Evolutionary conservation across 257 asterid genomes (phyloP), one percentile per base, ranked within the genome.

Genomic region (Solanum stenotomum): DNA sequence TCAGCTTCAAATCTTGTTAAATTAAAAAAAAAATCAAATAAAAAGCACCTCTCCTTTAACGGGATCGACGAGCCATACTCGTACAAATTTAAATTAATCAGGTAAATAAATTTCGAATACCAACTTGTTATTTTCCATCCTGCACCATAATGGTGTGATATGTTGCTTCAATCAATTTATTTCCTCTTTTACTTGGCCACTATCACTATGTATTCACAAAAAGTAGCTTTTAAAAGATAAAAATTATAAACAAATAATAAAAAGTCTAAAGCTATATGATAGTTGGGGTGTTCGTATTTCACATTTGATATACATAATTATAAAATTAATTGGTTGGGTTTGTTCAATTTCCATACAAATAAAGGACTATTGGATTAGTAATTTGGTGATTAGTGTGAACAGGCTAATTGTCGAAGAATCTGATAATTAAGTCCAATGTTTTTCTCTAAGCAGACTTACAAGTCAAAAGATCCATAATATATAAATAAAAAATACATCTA

Each of bases 321-420:
- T 4, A 46, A 31, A 49, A 49, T 82, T 31, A 3, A 82, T 5
- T 49, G 68, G 31, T 16, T 82, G 85, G 85, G 70, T 46, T 82
- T 75, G 83, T 75, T 75, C 83, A 82, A 46, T 49, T 82, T 46
- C 85, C 68, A 82, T 23, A 49, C 10, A 82, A 18, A 82, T 46
- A 49, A 82, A 82, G 29, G 15, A 82, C 8, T 29, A 44, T 27
- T 79, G 65, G 67, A 27, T 79, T n/a, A 79, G 5, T 27, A 29
- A 20, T 81, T 82, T 16, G 76, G 63, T 63, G 38, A 37, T 13
- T n/a, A 35, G 87, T 89, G 90, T 87, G 91, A 87, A 89, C 88
- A 61, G 1, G 71, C 6, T 13, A 16, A 25, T 79, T 81, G 49
- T 63, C 15, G 44, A 46, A 85, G 92, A 92, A 92, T 92, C 92